Percentiles rank a stretch among this genome's conserved stretches.
Evolutionary conservation across 179 eudicot species (phyloP).

Genomic region (Pouteria campechiana): DNA sequence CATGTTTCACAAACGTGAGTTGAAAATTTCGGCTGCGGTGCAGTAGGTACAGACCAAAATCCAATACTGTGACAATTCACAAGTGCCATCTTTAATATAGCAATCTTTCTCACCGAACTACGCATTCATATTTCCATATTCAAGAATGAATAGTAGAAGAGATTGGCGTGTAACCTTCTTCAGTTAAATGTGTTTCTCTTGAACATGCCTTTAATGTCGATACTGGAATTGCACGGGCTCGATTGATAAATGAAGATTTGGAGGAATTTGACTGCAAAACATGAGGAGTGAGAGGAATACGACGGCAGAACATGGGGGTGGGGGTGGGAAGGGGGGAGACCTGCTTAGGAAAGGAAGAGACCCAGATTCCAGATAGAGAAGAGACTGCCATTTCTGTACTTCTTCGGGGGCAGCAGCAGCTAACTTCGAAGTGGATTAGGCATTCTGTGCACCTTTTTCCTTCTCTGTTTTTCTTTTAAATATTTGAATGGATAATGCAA

Average conservation of each 20-base stretch:
- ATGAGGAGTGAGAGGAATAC: background rate
- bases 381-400: constrained; percentile 31
- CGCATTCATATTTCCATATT: no score
- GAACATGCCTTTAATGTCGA: constrained; percentile 11
- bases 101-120: no score
- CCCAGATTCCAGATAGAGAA: constrained; percentile 29
- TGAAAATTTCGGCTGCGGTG: no score
- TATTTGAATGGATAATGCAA: no score
- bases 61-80: no score
- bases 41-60: no score
- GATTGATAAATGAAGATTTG: constrained; percentile 6
- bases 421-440: background rate
- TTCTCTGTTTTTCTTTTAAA: background rate
- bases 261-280: background rate
- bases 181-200: constrained; percentile 3
- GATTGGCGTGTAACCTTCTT: constrained; percentile 9
- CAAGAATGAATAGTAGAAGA: no score
- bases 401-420: background rate
- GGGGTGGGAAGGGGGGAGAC: constrained; percentile 2
- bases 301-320: no score
- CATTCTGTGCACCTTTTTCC: background rate
- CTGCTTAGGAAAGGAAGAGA: constrained; percentile 22
- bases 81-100: no score
- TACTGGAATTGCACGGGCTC: constrained; percentile 6
- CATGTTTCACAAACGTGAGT: no score